These are phyloP conservation scores for Paramecium primaurelia DNA, from an alignment of 73 alveolate genomes.

Conservation along the genomic window DNA sequence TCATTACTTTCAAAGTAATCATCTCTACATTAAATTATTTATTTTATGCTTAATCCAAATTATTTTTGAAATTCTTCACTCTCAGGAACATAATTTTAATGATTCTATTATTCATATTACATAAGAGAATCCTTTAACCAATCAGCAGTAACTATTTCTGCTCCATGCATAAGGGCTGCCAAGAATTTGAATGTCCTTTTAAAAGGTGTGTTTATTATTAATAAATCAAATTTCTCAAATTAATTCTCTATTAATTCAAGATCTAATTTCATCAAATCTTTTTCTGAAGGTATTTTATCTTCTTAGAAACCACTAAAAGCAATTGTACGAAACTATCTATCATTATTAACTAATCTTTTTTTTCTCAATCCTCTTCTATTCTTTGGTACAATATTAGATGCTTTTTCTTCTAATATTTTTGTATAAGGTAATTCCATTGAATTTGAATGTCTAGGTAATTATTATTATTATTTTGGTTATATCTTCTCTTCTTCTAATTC, in stretches of 20 bases:
- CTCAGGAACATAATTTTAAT: neutral
- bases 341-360: neutral
- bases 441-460: neutral
- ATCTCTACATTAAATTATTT: neutral
- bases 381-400: neutral
- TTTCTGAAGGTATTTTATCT: neutral
- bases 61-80: neutral
- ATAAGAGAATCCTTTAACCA: neutral
- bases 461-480: neutral
- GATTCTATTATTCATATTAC: neutral
- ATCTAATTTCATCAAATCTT: neutral
- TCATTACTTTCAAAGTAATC: conserved; percentile 12
- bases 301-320: conserved; percentile 6
- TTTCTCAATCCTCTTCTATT: conserved; percentile 19
- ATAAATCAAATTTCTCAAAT: conserved; percentile 1
- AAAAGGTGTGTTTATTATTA: neutral
- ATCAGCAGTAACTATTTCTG: neutral
- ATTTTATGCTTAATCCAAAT: conserved; percentile 28
- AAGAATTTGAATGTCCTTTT: conserved; percentile 34
- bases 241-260: neutral
- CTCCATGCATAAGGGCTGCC: neutral
- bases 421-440: neutral
- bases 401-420: neutral
- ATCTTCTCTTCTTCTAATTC: neutral
- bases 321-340: neutral